Evolutionary conservation across 768 basidiomycete genomes (phyloP).

Genomic region (Trametes sanguinea): DNA sequence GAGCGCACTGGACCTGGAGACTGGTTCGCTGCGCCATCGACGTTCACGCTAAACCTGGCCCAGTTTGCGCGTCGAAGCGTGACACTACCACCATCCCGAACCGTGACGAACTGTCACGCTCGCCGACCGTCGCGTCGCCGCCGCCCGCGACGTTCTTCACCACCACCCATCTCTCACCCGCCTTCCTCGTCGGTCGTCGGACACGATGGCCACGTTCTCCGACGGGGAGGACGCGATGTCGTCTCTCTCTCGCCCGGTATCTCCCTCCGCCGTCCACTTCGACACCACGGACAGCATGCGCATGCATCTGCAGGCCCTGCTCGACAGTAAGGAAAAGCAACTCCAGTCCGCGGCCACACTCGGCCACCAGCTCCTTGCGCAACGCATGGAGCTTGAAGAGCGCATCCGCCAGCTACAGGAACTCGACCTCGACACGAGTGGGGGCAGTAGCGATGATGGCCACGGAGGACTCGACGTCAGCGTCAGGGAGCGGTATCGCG

Average conservation of each 20-base stretch:
- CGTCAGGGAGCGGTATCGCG: constrained; percentile 72
- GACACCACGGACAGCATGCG: constrained; percentile 34
- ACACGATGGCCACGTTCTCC: constrained; percentile 36
- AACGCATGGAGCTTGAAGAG: constrained; percentile 92
- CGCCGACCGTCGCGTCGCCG: constrained; percentile 15
- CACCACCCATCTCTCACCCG: constrained; percentile 2
- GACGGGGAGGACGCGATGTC: constrained; percentile 32
- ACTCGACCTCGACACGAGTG: constrained; percentile 49
- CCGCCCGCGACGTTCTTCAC: constrained; percentile 6
- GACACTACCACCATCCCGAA: not conserved
- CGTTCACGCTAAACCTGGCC: no score
- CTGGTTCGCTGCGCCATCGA: no score
- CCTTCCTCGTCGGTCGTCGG: constrained; percentile 11
- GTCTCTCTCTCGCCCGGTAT: constrained; percentile 15
- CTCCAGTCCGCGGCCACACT: constrained; percentile 89
- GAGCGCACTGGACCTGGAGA: no score
- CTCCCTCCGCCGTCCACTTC: constrained; percentile 18
- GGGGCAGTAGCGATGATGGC: constrained; percentile 44
- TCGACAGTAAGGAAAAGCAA: constrained; percentile 91
- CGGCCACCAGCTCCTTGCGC: constrained; percentile 90
- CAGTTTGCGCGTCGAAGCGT: no score
- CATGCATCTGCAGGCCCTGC: constrained; percentile 52
- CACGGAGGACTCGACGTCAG: constrained; percentile 66
- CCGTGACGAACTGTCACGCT: constrained; percentile 5
- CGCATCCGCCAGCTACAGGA: constrained; percentile 83